phyloP scores from a whole-genome alignment of 192 early-diverging fungal species.

The Coemansia sp. region DNA sequence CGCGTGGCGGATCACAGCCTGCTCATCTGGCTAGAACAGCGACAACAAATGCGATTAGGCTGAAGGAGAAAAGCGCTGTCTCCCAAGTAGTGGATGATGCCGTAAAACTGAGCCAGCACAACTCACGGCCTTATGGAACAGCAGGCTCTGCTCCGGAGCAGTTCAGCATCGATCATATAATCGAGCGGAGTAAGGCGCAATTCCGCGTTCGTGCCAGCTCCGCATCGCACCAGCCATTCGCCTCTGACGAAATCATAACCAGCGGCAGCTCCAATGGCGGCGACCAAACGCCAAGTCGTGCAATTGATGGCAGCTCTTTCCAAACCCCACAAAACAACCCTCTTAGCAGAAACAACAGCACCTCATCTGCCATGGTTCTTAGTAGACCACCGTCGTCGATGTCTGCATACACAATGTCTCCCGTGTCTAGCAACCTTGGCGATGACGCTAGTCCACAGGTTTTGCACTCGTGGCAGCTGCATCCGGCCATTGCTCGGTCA shows the following conservation, averaged over 20 bases:
- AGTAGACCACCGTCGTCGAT: slow-evolving; percentile 50
- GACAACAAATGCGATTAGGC: slow-evolving; percentile 50
- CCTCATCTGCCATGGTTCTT: background rate
- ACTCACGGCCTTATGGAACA: background rate
- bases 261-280: slow-evolving; percentile 9
- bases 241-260: slow-evolving; percentile 7
- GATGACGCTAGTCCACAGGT: slow-evolving; percentile 20
- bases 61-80: slow-evolving; percentile 34
- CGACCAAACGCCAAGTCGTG: slow-evolving; percentile 10
- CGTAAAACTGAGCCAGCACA: background rate
- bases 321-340: slow-evolving; percentile 11
- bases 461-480: slow-evolving; percentile 33
- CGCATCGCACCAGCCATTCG: slow-evolving; percentile 30
- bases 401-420: slow-evolving; percentile 50
- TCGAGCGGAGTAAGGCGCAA: slow-evolving; percentile 20
- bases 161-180: slow-evolving; percentile 29
- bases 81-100: slow-evolving; percentile 1
- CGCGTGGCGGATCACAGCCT: slow-evolving; percentile 49
- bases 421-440: slow-evolving; percentile 44
- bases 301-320: slow-evolving; percentile 11
- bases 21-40: slow-evolving; percentile 49
- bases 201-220: slow-evolving; percentile 41
- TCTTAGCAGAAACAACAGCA: slow-evolving; percentile 17
- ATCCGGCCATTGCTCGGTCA: slow-evolving; percentile 18
- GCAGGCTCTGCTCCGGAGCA: slow-evolving; percentile 49